A percentile compares a stretch with the other conserved stretches of the same genome.
These are phyloP conservation scores for Sporisorium scitamineum DNA, from an alignment of 1,284 basidiomycete species.

Conservation along the genomic window DNA sequence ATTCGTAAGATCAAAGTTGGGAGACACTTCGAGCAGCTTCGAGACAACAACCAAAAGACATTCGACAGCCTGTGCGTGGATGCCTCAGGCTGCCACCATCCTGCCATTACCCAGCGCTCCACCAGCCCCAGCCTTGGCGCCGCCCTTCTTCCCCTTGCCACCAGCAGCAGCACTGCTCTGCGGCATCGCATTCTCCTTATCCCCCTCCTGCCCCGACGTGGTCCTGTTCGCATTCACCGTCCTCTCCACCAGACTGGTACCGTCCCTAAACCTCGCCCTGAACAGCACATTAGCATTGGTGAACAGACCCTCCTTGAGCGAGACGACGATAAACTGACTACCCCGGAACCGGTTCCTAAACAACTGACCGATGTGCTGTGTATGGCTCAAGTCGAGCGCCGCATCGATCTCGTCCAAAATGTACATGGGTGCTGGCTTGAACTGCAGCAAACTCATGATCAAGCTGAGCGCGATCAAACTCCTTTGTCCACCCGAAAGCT, in stretches of 20 bases:
- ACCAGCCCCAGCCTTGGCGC: constrained; percentile 6
- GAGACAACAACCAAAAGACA: background rate
- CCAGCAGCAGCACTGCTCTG: constrained; percentile 5
- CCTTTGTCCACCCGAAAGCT: constrained; percentile 95
- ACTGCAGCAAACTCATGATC: constrained; percentile 97
- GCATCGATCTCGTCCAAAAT: constrained; percentile 99
- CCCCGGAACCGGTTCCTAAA: constrained; percentile 98
- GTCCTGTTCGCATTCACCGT: constrained; percentile 52
- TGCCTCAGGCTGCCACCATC: constrained; percentile 21
- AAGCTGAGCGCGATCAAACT: constrained; percentile 95
- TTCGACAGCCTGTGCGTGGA: too few relatives aligned
- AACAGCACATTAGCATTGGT: constrained; percentile 98
- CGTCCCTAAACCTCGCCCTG: constrained; percentile 89
- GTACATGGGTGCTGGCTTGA: constrained; percentile 99
- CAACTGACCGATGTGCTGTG: constrained; percentile 93
- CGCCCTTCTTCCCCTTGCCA: constrained; percentile 19
- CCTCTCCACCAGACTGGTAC: constrained; percentile 85
- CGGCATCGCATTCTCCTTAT: constrained; percentile 37
- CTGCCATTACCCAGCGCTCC: constrained; percentile 9
- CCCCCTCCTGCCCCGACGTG: constrained; percentile 23
- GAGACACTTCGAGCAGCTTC: constrained; percentile 1
- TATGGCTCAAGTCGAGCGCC: constrained; percentile 93
- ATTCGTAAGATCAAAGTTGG: background rate
- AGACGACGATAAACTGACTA: constrained; percentile 97
- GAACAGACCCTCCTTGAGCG: constrained; percentile 92